These are phyloP conservation scores for Fragosphaeria purpurea DNA, from an alignment of 2,329 filamentous ascomycete species.

Conservation along the genomic window DNA sequence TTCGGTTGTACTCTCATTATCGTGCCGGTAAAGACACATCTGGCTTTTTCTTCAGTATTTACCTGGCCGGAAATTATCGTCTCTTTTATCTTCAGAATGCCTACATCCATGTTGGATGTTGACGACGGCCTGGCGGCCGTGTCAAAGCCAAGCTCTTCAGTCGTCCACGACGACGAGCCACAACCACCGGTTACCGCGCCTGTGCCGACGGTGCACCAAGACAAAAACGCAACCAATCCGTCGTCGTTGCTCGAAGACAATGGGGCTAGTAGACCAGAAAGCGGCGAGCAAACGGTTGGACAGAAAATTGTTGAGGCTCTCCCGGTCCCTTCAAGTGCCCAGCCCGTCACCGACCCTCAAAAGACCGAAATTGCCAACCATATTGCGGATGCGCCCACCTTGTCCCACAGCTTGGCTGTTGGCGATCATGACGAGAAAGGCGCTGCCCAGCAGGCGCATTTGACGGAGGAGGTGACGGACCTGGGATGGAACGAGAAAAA, in stretches of 20 bases:
- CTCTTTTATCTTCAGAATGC: not conserved
- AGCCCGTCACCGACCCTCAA: not conserved
- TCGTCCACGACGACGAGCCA: no score
- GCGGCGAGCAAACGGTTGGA: not conserved
- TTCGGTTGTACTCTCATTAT: no score
- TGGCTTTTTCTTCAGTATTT: no score
- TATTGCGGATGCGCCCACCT: slow-evolving; percentile 12
- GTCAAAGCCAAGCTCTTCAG: no score
- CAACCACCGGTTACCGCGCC: no score
- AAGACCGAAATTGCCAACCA: not conserved
- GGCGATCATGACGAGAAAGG: slow-evolving; percentile 33
- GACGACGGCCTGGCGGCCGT: not conserved
- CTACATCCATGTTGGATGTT: slow-evolving; percentile 1
- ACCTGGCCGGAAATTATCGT: no score
- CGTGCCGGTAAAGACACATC: no score
- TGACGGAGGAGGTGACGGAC: slow-evolving; percentile 48
- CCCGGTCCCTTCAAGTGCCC: no score
- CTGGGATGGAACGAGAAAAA: slow-evolving; percentile 60
- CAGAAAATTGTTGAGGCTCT: no score
- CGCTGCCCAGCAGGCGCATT: slow-evolving; percentile 35
- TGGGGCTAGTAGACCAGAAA: not conserved
- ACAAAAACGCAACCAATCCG: not conserved
- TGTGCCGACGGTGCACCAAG: not conserved
- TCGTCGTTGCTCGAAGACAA: not conserved
- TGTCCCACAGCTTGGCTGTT: slow-evolving; percentile 34